Base-by-base conservation (phyloP, 2,329 filamentous ascomycete genomes). In the Periconia macrospinosa region DNA sequence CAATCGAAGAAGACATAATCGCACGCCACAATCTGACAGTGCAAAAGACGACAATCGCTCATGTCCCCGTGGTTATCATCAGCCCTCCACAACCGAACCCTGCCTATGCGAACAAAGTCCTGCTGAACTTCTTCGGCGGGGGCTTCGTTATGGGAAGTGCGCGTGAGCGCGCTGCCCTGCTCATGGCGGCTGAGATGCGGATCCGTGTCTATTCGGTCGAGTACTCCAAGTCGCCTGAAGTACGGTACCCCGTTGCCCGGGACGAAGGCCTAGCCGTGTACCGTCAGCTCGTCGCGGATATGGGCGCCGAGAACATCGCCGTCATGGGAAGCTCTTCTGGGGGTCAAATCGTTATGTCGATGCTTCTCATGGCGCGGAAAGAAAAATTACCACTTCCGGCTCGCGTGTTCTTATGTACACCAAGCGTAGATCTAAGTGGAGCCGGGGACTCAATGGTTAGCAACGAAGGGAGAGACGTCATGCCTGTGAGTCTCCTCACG, bases 71-170 rank as follows among this genome's bases (percentile, higher is more conserved):
- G 13, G 15, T 52, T 6, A 42, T 48, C 27, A 47, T 52, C 44
- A 23, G 3, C 6, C 44, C 50, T 6, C 50, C 50, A 15, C 11
- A n/a, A 3, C 10, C 41, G 6, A 18, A 40, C 9, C 50, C 35
- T 30, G 44, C 41, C 33, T 48, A 52, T 17, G 35, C 47, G 35
- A 23, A 20, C 8, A 52, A 48, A 30, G 27, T 52, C 33, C 44
- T 52, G 7, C 30, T 52, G 44, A 52, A 52, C 45, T 40, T 52
- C 30, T 48, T 23, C 20, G 50, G 50, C 7, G 50, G 50, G 8
- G 50, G 15, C 2, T 52, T 52, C 17, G n/a, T 47, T 20, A 40
- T 52, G 50, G 50, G 50, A 17, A 48, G 30, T 8, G 27, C 50
- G 6, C 18, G 50, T 15, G 50, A 52, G 18, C 30, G 50, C 11